These are phyloP conservation scores for Diplocarpon mali DNA, from an alignment of 2,329 filamentous ascomycete species.

Conservation along the genomic window DNA sequence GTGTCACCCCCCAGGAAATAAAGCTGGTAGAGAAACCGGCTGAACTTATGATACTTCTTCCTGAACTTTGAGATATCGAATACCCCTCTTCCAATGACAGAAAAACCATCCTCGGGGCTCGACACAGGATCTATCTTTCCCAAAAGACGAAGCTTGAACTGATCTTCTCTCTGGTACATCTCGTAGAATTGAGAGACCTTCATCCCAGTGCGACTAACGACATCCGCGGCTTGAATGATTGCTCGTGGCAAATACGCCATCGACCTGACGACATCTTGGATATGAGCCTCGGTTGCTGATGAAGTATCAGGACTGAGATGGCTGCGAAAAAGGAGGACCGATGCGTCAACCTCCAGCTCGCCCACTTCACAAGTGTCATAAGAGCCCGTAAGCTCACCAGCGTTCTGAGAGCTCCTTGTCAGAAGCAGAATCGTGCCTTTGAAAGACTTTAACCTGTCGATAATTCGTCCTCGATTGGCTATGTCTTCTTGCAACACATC, in stretches of 20 bases:
- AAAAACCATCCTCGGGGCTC: conserved; percentile 9
- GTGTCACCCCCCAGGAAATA: conserved; percentile 18
- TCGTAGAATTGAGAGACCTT: conserved; percentile 18
- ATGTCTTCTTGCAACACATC: conserved; percentile 6
- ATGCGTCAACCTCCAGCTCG: conserved; percentile 15
- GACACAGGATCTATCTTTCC: conserved; percentile 14
- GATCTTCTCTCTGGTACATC: conserved; percentile 15
- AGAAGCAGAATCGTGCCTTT: conserved; percentile 16
- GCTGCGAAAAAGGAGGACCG: conserved; percentile 12
- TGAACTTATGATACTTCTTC: conserved; percentile 6
- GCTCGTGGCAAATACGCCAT: conserved; percentile 17
- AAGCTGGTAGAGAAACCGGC: conserved; percentile 15
- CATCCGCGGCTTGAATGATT: conserved; percentile 16
- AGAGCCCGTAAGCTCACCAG: conserved; percentile 12
- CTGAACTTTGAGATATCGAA: conserved; percentile 16
- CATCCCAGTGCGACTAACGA: conserved; percentile 20
- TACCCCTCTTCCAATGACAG: conserved; percentile 17
- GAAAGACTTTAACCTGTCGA: conserved; percentile 15
- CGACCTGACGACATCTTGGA: conserved; percentile 13
- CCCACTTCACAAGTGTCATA: conserved; percentile 16
- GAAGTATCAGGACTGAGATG: conserved; percentile 9
- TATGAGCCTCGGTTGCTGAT: conserved; percentile 11
- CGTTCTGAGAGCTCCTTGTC: conserved; percentile 15
- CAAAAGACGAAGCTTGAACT: conserved; percentile 18
- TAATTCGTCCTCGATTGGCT: conserved; percentile 2